These are phyloP conservation scores for Zasmidium angulare DNA, from an alignment of 2,329 filamentous ascomycete species.

Conservation along the genomic window DNA sequence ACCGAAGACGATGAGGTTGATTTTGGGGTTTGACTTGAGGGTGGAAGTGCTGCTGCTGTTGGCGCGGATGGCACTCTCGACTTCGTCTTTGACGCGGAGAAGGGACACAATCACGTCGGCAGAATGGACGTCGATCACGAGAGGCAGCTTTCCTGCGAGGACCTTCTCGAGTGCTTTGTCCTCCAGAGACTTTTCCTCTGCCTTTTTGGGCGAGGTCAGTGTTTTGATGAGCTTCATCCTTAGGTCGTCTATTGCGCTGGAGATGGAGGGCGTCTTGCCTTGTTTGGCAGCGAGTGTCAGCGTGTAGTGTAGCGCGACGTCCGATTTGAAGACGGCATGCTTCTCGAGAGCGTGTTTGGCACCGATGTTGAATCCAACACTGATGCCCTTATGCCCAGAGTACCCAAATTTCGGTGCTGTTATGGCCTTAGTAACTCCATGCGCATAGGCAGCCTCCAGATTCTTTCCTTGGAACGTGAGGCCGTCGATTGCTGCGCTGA, in stretches of 20 bases:
- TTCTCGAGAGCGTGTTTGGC: constrained; percentile 37
- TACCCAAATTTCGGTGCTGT: constrained; percentile 34
- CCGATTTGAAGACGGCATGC: constrained; percentile 40
- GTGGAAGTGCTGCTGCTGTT: neutral
- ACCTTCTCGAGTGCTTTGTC: constrained; percentile 42
- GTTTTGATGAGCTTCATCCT: constrained; percentile 57
- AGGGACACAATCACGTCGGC: constrained; percentile 63
- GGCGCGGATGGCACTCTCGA: constrained; percentile 46
- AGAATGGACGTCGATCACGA: constrained; percentile 61
- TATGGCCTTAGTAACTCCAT: constrained; percentile 42
- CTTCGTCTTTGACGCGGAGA: constrained; percentile 57
- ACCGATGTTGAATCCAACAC: constrained; percentile 37
- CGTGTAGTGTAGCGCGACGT: constrained; percentile 48
- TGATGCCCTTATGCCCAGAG: constrained; percentile 37
- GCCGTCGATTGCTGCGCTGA: constrained; percentile 57
- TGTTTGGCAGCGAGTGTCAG: constrained; percentile 51
- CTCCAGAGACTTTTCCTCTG: constrained; percentile 52
- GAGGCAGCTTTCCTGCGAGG: constrained; percentile 53
- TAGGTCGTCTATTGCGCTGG: constrained; percentile 54
- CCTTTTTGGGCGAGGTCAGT: constrained; percentile 35
- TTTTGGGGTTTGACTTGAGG: constrained; percentile 26
- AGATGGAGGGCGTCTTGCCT: constrained; percentile 51
- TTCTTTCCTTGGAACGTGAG: constrained; percentile 42
- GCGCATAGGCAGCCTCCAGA: constrained; percentile 37
- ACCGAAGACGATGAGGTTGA: constrained; percentile 61